These are phyloP conservation scores for Sorghum bicolor DNA, from an alignment of 176 grass and related monocot genomes.

Conservation along the genomic window Sorghum_bicolor_NCBIv3 NC_012873.2:13779501-13780000, in stretches of 20 bases:
- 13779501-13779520: conserved; percentile 40
- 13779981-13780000: conserved; percentile 38
- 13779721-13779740: not conserved
- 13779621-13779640: conserved; percentile 21
- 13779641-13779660: conserved; percentile 14
- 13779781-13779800: not conserved
- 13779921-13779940: conserved; percentile 97
- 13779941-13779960: conserved; percentile 83
- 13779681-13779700: conserved; percentile 9
- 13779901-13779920: conserved; percentile 66
- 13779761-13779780: conserved; percentile 4
- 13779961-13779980: conserved; percentile 82
- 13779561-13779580: conserved; percentile 68
- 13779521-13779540: conserved; percentile 75
- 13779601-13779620: conserved; percentile 61
- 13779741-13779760: conserved; percentile 6
- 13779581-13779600: conserved; percentile 73
- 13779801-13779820: conserved; percentile 11
- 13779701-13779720: not conserved
- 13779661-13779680: not conserved
- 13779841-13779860: not conserved
- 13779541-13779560: conserved; percentile 86
- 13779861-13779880: conserved; percentile 82
- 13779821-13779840: not conserved
- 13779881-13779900: conserved; percentile 81